A percentile compares a stretch with the other conserved stretches of the same genome.
These are phyloP conservation scores for Epichloe amarillans DNA, from an alignment of 2,329 filamentous ascomycete genomes.

Conservation along the genomic window DNA sequence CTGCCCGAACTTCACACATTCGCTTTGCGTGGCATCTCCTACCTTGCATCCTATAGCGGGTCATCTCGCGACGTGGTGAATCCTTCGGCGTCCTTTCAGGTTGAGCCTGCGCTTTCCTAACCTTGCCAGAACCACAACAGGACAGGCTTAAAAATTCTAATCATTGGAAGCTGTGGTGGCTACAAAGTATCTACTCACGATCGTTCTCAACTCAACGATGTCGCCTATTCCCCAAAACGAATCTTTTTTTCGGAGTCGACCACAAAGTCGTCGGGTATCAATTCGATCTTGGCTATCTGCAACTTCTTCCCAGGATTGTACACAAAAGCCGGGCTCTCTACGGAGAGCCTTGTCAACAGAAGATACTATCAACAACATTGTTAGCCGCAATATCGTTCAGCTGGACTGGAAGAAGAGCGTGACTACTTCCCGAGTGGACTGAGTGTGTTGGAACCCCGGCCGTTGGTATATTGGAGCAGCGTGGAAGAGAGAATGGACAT, in stretches of 20 bases:
- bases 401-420: constrained; percentile 45
- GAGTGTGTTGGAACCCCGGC: constrained; percentile 45
- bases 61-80: no score
- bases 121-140: neutral
- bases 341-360: constrained; percentile 30
- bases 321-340: constrained; percentile 5
- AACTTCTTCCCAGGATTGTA: neutral
- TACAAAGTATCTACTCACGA: neutral
- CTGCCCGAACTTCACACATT: neutral
- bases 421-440: constrained; percentile 38
- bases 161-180: no score
- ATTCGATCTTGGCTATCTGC: neutral
- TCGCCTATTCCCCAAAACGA: neutral
- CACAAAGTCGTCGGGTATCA: neutral
- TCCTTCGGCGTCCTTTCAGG: no score
- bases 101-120: no score
- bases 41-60: no score
- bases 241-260: neutral
- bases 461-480: constrained; percentile 50
- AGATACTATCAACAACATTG: constrained; percentile 44
- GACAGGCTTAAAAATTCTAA: neutral
- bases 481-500: constrained; percentile 45
- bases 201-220: neutral
- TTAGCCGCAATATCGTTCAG: constrained; percentile 42
- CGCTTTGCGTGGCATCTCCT: no score